Evolutionary conservation across 805 yeast genomes (phyloP).

Genomic region (Nadsonia fulvescens): DNA sequence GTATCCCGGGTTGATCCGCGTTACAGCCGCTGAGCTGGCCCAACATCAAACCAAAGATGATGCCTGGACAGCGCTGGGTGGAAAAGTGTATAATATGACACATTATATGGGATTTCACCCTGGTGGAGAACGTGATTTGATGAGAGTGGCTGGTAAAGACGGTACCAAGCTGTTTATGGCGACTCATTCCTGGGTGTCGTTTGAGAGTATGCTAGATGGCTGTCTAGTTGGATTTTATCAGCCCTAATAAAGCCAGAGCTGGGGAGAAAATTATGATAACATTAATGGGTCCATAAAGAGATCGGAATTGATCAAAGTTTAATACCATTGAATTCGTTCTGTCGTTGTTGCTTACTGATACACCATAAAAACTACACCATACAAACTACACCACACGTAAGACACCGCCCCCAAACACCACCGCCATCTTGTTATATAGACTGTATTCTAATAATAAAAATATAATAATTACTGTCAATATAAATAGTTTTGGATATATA

Average conservation of each 20-base stretch:
- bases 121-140: constrained; percentile 68
- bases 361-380: too few species aligned
- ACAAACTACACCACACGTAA: too few species aligned
- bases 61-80: constrained; percentile 71
- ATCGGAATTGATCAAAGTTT: too few species aligned
- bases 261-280: too few species aligned
- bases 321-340: too few species aligned
- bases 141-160: constrained; percentile 70
- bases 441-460: too few species aligned
- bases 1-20: constrained; percentile 12
- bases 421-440: too few species aligned
- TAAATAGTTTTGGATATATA: too few species aligned
- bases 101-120: constrained; percentile 78
- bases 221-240: constrained; percentile 51
- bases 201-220: constrained; percentile 58
- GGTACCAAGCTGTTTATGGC: constrained; percentile 61
- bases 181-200: constrained; percentile 62
- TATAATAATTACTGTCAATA: too few species aligned
- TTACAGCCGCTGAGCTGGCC: constrained; percentile 35
- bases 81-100: constrained; percentile 75
- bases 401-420: too few species aligned
- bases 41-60: constrained; percentile 45
- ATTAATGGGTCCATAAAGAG: too few species aligned
- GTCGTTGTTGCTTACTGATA: too few species aligned
- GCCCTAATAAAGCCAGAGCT: constrained; percentile 1